Evolutionary conservation across 345 rosid species (phyloP).

Genomic region (Lenwebbia sp.): DNA sequence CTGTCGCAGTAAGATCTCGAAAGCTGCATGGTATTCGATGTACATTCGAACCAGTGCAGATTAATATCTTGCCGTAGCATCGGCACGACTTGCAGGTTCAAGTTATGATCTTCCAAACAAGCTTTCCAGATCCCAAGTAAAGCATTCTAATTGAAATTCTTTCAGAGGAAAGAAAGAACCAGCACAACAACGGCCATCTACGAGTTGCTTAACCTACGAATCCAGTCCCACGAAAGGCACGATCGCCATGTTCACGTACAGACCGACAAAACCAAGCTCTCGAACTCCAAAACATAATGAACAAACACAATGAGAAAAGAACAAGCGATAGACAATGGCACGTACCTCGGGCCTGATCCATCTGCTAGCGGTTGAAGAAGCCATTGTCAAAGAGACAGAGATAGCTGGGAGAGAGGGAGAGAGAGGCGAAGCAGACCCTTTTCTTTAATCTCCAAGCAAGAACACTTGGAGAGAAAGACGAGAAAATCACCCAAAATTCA

Average conservation of each 20-base stretch:
- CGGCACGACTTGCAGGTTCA: neutral
- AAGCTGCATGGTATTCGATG: neutral
- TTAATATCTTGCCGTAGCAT: neutral
- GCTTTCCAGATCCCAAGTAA: neutral
- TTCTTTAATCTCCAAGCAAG: neutral
- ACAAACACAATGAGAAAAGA: neutral
- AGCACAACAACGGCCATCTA: neutral
- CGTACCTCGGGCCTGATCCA: constrained; percentile 24
- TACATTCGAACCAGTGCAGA: neutral
- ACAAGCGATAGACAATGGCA: neutral
- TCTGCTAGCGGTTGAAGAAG: neutral
- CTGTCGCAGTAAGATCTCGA: neutral
- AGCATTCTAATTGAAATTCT: neutral
- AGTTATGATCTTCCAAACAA: neutral
- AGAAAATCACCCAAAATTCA: neutral
- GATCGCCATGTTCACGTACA: too few species aligned
- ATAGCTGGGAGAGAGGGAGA: neutral
- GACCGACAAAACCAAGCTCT: neutral
- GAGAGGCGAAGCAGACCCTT: neutral
- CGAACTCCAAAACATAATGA: neutral
- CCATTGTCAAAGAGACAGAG: neutral
- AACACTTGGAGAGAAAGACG: neutral
- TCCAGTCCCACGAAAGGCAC: neutral
- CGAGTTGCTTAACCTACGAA: neutral
- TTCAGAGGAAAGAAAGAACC: neutral